Conservation (phyloP, 768 basidiomycete genomes). For the Boletus huronensis region DNA sequence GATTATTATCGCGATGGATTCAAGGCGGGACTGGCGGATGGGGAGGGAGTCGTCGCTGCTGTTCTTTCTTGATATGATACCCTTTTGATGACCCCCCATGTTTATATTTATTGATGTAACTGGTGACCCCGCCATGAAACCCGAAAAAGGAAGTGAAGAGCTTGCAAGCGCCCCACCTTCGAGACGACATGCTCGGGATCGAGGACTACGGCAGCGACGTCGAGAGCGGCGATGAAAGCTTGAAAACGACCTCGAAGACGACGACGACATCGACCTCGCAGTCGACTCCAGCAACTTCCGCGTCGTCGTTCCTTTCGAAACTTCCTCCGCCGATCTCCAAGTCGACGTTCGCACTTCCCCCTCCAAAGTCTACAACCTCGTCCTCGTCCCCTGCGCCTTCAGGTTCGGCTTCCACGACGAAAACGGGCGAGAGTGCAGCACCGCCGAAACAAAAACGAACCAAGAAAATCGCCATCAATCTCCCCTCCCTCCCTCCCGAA, state of each 20-base stretch:
- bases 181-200: slow-evolving; percentile 60
- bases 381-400: slow-evolving; percentile 24
- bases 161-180: too few relatives aligned
- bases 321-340: slow-evolving; percentile 30
- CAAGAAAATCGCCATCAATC: slow-evolving; percentile 42
- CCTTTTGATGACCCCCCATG: neutral
- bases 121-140: neutral
- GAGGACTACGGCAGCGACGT: slow-evolving; percentile 75
- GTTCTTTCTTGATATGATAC: neutral
- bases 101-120: neutral
- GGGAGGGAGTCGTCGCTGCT: slow-evolving; percentile 11
- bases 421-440: slow-evolving; percentile 7
- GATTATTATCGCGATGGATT: slow-evolving; percentile 13
- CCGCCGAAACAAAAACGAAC: slow-evolving; percentile 39
- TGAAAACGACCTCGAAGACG: slow-evolving; percentile 1
- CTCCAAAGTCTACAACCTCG: slow-evolving; percentile 28
- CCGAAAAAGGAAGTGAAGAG: slow-evolving; percentile 1
- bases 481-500: slow-evolving; percentile 29
- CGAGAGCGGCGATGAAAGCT: slow-evolving; percentile 50
- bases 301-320: slow-evolving; percentile 16
- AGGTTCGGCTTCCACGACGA: neutral
- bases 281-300: neutral
- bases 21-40: slow-evolving; percentile 14
- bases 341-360: slow-evolving; percentile 35
- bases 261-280: neutral